These are phyloP conservation scores for Daldinia vernicosa DNA, from an alignment of 495 filamentous ascomycete genomes.

Conservation along the genomic window DNA sequence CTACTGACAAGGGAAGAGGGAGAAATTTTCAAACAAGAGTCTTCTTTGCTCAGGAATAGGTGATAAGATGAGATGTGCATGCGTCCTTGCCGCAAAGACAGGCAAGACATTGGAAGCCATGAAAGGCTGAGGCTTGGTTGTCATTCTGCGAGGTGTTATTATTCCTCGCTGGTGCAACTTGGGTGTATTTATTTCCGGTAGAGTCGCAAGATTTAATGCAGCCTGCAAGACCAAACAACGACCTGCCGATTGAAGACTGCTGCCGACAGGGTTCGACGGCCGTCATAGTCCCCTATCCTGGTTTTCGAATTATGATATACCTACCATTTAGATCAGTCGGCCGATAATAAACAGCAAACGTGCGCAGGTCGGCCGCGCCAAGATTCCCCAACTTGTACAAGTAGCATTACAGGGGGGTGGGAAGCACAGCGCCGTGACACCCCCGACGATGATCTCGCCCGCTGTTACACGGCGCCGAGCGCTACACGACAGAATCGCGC, in stretches of 20 bases:
- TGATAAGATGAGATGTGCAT: constrained; percentile 30
- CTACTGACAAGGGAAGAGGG: constrained; percentile 11
- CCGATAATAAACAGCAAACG: constrained; percentile 26
- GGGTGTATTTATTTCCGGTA: constrained; percentile 33
- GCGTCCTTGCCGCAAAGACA: constrained; percentile 19
- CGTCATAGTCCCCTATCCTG: constrained; percentile 28
- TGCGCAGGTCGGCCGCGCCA: constrained; percentile 32
- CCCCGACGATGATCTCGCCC: constrained; percentile 37
- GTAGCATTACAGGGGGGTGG: constrained; percentile 21
- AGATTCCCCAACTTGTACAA: constrained; percentile 26
- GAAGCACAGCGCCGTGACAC: constrained; percentile 23
- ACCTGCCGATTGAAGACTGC: constrained; percentile 45
- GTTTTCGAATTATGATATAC: constrained; percentile 28
- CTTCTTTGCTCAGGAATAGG: constrained; percentile 23
- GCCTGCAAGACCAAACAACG: constrained; percentile 30
- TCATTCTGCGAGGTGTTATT: constrained; percentile 37
- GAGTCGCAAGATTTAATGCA: constrained; percentile 42
- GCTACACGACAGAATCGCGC: constrained; percentile 27
- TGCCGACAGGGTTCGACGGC: constrained; percentile 36
- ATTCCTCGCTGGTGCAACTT: constrained; percentile 30
- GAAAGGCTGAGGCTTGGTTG: constrained; percentile 38
- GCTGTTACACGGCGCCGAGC: constrained; percentile 29
- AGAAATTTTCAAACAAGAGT: neutral
- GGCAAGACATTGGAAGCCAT: constrained; percentile 38
- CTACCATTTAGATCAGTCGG: constrained; percentile 25